Base-by-base conservation (phyloP, 352 stramenopile genomes). In the Elongisporangium anandrum region DNA sequence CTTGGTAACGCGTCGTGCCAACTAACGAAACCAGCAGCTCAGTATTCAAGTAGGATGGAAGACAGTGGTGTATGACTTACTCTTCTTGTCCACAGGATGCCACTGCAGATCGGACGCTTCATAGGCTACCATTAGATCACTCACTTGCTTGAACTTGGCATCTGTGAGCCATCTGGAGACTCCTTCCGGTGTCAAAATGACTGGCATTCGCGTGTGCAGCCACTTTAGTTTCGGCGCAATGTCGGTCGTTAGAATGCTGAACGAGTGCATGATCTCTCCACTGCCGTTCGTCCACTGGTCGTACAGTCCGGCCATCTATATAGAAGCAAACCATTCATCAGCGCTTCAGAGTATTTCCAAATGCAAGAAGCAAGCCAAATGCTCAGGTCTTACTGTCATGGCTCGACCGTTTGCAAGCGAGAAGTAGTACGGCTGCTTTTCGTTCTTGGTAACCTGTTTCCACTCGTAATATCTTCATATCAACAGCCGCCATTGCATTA, bases 341-440 rank as follows among this genome's bases (percentile, higher is more conserved):
- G 24, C 24, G 7, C 3, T 34, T 7, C 7, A 34, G 4, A 34
- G 24, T 34, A 34, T n/a, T n/a, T n/a, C n/a, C n/a, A n/a, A n/a
- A n/a, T n/a, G n/a, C n/a, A 7, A 34, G 24, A 34, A 8, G 24
- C 4, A 3, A 34, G 24, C 24, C 24, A 34, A 8, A 7, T 7
- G 24, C 24, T 34, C 7, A 7, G 24, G 3, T 7, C 24, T 34
- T 34, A 34, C 24, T 8, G 24, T 34, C 24, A 34, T 34, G 24
- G 7, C 24, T 34, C 24, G 24, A 7, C 24, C 24, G 24, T 7
- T 34, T 8, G 24, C 21, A n/a, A 8, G 23, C 39, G 90, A 78
- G 52, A 96, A 81, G 54, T 96, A 97, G 73, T 95, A 96, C 26
- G 90, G 90, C 57, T 97, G 90, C 62, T 95, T 96, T 55, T 92